These are phyloP conservation scores for Saccharomyces kudriavzevii DNA, from an alignment of 805 yeast genomes.

Conservation along the genomic window DNA sequence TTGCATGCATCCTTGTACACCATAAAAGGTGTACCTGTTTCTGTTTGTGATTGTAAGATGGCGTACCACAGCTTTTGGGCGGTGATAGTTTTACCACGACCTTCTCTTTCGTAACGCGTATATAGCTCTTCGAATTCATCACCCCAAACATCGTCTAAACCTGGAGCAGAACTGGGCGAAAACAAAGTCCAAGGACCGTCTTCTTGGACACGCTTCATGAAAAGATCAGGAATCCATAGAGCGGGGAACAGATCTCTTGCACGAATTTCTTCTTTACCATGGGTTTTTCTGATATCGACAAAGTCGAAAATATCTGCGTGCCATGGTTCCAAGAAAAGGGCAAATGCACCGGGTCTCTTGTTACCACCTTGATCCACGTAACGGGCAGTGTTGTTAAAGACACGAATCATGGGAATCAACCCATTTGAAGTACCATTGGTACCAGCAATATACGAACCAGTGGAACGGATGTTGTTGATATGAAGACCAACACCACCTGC, in stretches of 20 bases:
- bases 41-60: slow-evolving; percentile 85
- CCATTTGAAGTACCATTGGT: slow-evolving; percentile 92
- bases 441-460: slow-evolving; percentile 84
- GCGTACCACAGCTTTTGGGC: slow-evolving; percentile 92
- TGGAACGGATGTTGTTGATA: slow-evolving; percentile 75
- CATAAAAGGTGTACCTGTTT: slow-evolving; percentile 94
- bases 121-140: slow-evolving; percentile 72
- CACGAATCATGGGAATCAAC: slow-evolving; percentile 90
- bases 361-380: slow-evolving; percentile 98
- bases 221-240: slow-evolving; percentile 89
- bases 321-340: slow-evolving; percentile 94
- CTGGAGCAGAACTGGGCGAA: slow-evolving; percentile 85
- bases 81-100: slow-evolving; percentile 56
- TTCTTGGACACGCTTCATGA: slow-evolving; percentile 81
- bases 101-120: slow-evolving; percentile 62
- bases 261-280: slow-evolving; percentile 88
- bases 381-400: slow-evolving; percentile 90
- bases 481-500: slow-evolving; percentile 96
- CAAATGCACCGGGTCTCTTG: slow-evolving; percentile 96
- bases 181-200: slow-evolving; percentile 82
- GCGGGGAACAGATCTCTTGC: slow-evolving; percentile 93
- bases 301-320: slow-evolving; percentile 86
- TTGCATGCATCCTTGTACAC: slow-evolving; percentile 90
- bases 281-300: slow-evolving; percentile 80
- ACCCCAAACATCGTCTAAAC: slow-evolving; percentile 74